phyloP scores from a whole-genome alignment of 2,329 filamentous ascomycete genomes.

The Fusarium sp. region DNA sequence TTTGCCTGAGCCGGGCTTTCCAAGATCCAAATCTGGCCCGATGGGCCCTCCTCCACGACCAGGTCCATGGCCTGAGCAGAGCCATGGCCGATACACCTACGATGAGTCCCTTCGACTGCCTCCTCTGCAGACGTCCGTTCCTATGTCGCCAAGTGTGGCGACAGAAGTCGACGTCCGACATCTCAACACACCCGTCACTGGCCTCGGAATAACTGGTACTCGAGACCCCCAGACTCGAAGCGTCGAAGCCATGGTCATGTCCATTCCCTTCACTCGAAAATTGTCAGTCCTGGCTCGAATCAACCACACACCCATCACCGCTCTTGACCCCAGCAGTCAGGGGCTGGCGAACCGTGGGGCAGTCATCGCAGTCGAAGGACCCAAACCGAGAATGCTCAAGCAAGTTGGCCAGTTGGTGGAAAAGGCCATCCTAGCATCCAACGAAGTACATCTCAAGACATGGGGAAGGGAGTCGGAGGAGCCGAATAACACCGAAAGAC shows the following conservation, averaged over 20 bases:
- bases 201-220: constrained; percentile 39
- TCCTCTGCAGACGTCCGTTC: constrained; percentile 61
- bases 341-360: constrained; percentile 72
- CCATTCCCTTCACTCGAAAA: constrained; percentile 79
- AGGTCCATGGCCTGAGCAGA: constrained; percentile 46
- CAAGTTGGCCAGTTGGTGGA: constrained; percentile 75
- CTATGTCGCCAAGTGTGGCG: constrained; percentile 47
- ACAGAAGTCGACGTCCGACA: constrained; percentile 44
- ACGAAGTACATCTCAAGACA: constrained; percentile 56
- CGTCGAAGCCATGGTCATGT: constrained; percentile 79
- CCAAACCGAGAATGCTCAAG: constrained; percentile 62
- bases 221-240: constrained; percentile 55
- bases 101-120: constrained; percentile 67
- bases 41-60: constrained; percentile 69
- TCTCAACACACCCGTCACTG: constrained; percentile 43
- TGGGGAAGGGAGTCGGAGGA: constrained; percentile 55
- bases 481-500: constrained; percentile 16
- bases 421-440: constrained; percentile 65
- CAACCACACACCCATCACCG: constrained; percentile 70
- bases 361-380: constrained; percentile 86
- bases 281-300: constrained; percentile 82
- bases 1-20: constrained; percentile 48
- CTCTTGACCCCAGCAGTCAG: constrained; percentile 48
- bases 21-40: constrained; percentile 52
- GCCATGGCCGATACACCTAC: constrained; percentile 58